phyloP scores from a whole-genome alignment of 257 asterid species.

The Marsdenia floribunda region DNA sequence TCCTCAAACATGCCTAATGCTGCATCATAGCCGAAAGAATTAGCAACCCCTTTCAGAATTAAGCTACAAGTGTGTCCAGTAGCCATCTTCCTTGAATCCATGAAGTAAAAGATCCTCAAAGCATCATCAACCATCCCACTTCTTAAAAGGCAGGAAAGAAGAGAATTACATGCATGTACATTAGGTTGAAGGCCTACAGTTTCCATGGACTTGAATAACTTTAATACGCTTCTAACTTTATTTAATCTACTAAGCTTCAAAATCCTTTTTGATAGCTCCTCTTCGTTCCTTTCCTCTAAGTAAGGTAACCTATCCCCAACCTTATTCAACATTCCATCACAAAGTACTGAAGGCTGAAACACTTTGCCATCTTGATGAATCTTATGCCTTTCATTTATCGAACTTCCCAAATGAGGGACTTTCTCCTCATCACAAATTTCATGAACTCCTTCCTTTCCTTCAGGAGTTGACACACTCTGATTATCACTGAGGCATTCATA shows the following conservation, averaged over 20 bases:
- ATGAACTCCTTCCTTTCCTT: conserved; percentile 29
- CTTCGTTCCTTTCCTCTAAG: conserved; percentile 74
- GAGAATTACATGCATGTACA: conserved; percentile 83
- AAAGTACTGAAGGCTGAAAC: conserved; percentile 8
- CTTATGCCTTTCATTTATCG: conserved; percentile 16
- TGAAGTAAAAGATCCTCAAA: conserved; percentile 46
- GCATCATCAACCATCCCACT: conserved; percentile 61
- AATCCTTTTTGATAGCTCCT: conserved; percentile 59
- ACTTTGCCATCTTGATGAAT: conserved; percentile 12
- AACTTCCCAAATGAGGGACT: conserved; percentile 32
- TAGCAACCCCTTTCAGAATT: conserved; percentile 73
- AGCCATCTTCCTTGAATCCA: conserved; percentile 40
- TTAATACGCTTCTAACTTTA: conserved; percentile 57
- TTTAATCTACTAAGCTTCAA: conserved; percentile 74
- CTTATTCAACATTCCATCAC: conserved; percentile 15
- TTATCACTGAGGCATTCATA: conserved; percentile 33
- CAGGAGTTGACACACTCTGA: conserved; percentile 2
- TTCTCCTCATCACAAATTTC: conserved; percentile 25
- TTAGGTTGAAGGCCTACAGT: conserved; percentile 52
- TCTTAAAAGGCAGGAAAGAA: conserved; percentile 66
- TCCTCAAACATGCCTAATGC: conserved; percentile 67
- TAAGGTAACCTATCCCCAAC: conserved; percentile 38
- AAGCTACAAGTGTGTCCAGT: conserved; percentile 76
- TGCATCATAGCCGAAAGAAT: conserved; percentile 34
- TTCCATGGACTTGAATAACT: conserved; percentile 66